These are phyloP conservation scores for Arthrobotrys pseudoclavata DNA, from an alignment of 2,329 filamentous ascomycete genomes.

Conservation along the genomic window DNA sequence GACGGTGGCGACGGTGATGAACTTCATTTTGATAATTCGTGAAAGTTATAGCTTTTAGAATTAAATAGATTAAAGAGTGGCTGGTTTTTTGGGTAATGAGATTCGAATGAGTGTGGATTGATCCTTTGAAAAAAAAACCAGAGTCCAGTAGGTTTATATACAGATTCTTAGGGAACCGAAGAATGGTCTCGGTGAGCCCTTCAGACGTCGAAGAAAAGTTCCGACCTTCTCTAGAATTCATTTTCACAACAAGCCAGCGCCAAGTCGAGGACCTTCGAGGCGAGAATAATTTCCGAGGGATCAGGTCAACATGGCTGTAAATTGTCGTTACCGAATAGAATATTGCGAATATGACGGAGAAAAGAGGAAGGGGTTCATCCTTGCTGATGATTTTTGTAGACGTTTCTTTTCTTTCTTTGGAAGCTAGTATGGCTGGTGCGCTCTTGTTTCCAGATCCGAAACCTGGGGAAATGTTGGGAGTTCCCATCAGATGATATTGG, in stretches of 20 bases:
- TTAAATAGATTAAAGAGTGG: slow-evolving; percentile 5
- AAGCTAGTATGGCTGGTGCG: background rate
- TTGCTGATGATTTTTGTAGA: background rate
- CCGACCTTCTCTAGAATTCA: background rate
- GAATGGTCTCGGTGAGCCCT: background rate
- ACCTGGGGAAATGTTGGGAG: slow-evolving; percentile 1
- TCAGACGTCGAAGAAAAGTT: background rate
- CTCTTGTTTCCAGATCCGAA: background rate
- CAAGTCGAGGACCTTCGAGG: slow-evolving; percentile 15
- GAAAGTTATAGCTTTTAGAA: background rate
- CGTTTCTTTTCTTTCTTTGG: background rate
- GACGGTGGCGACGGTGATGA: slow-evolving; percentile 2
- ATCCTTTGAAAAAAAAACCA: background rate
- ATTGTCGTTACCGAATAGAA: slow-evolving; percentile 1
- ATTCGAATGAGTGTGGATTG: slow-evolving; percentile 15
- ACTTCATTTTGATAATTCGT: slow-evolving; percentile 27
- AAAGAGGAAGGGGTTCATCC: background rate
- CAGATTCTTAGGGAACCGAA: background rate
- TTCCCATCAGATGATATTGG: background rate
- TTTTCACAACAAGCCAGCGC: background rate
- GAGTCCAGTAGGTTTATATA: background rate
- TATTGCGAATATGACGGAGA: slow-evolving; percentile 2
- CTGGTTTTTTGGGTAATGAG: background rate
- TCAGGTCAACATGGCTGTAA: background rate
- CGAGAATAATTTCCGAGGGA: slow-evolving; percentile 33